Evolutionary conservation across 805 yeast genomes (phyloP).

Genomic region (Torulaspora gathmanii): DNA sequence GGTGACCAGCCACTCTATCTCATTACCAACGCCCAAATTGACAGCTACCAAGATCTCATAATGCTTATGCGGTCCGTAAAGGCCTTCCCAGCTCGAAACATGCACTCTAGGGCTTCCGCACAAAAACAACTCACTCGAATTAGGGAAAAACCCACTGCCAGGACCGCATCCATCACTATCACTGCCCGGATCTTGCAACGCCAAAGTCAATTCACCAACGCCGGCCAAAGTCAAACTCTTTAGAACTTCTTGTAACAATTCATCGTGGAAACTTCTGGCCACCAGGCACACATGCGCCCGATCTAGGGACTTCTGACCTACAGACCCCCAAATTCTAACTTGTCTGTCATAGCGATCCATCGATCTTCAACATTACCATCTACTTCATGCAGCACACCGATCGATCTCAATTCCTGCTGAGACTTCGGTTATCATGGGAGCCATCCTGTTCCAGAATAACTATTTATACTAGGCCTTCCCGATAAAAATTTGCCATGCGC

Average conservation of each 20-base stretch:
- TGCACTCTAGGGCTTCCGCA: neutral
- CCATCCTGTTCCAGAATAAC: too few relatives aligned
- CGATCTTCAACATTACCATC: neutral
- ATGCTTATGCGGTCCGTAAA: neutral
- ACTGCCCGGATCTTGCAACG: slow-evolving; percentile 37
- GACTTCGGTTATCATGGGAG: too few relatives aligned
- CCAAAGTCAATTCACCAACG: slow-evolving; percentile 23
- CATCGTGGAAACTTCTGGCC: slow-evolving; percentile 45
- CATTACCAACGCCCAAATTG: neutral
- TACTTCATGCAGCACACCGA: too few relatives aligned
- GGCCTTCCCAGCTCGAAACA: neutral
- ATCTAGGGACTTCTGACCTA: slow-evolving; percentile 65
- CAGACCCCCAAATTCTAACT: slow-evolving; percentile 75
- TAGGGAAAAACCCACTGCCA: neutral
- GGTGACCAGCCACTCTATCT: neutral
- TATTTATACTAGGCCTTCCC: slow-evolving; percentile 1
- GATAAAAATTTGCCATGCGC: slow-evolving; percentile 6
- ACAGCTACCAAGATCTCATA: neutral
- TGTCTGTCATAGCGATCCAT: slow-evolving; percentile 75
- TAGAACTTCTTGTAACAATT: slow-evolving; percentile 60
- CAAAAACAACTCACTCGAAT: neutral
- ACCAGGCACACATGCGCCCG: slow-evolving; percentile 57
- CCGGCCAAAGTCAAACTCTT: slow-evolving; percentile 80
- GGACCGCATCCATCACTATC: neutral
- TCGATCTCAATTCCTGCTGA: too few relatives aligned